phyloP scores from a whole-genome alignment of 805 yeast genomes.

The Candida silvicultrix region DNA sequence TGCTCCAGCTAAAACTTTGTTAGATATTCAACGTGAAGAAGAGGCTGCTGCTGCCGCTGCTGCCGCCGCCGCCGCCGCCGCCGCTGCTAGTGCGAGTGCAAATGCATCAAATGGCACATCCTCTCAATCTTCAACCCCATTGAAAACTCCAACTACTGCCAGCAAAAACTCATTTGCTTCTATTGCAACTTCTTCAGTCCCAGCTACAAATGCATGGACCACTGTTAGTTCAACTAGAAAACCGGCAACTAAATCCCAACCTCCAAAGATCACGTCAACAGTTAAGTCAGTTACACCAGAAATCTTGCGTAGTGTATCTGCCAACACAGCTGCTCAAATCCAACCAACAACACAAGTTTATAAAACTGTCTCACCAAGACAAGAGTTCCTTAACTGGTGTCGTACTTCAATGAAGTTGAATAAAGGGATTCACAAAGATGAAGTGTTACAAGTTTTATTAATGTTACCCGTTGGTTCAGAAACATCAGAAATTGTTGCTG shows the following conservation, averaged over 20 bases:
- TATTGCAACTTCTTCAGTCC: constrained; percentile 11
- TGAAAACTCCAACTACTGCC: constrained; percentile 5
- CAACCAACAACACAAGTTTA: neutral
- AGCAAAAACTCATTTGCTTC: constrained; percentile 17
- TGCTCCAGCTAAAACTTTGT: constrained; percentile 43
- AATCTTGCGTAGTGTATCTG: constrained; percentile 32
- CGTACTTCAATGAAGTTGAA: constrained; percentile 61
- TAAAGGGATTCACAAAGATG: constrained; percentile 70
- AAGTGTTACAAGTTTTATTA: constrained; percentile 71
- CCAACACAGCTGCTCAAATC: constrained; percentile 13
- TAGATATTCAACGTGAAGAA: constrained; percentile 60
- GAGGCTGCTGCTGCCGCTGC: constrained; percentile 26
- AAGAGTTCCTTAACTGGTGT: constrained; percentile 70
- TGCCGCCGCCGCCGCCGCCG: constrained; percentile 19
- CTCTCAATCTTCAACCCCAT: constrained; percentile 2
- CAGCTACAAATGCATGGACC: constrained; percentile 32
- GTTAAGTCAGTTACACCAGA: constrained; percentile 24
- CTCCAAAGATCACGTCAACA: constrained; percentile 8
- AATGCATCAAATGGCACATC: neutral
- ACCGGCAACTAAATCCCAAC: constrained; percentile 6
- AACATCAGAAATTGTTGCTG: constrained; percentile 81
- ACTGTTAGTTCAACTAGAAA: constrained; percentile 22
- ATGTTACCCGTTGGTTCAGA: constrained; percentile 74
- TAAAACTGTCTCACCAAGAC: constrained; percentile 33
- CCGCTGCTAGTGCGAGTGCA: constrained; percentile 3